Conservation (phyloP, 148 eudicot species). For the Spergularia bocconei region DNA sequence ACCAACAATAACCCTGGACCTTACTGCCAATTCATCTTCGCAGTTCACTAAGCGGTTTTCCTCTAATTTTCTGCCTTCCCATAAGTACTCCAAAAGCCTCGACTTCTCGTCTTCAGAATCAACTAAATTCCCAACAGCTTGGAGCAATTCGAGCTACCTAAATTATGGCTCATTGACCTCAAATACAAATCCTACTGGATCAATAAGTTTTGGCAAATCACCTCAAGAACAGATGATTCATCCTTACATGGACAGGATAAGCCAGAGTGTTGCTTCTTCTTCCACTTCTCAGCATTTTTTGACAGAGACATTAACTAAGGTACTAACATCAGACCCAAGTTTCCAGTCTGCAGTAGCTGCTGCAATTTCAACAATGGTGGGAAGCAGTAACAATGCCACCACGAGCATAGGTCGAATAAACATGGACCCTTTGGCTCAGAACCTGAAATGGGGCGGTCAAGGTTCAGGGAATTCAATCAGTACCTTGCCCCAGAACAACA, state of each 20-base stretch:
- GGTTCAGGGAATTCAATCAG: slow-evolving; percentile 16
- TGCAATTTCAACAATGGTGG: slow-evolving; percentile 67
- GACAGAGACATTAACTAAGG: slow-evolving; percentile 70
- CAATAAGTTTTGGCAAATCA: slow-evolving; percentile 38
- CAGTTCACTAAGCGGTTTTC: slow-evolving; percentile 33
- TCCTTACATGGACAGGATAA: slow-evolving; percentile 26
- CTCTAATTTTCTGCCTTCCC: slow-evolving; percentile 24
- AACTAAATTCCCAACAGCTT: slow-evolving; percentile 35
- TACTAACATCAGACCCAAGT: slow-evolving; percentile 63
- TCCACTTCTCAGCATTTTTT: slow-evolving; percentile 48
- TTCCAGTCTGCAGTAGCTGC: slow-evolving; percentile 69
- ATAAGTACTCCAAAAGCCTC: slow-evolving; percentile 39
- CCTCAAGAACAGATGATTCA: slow-evolving; percentile 31
- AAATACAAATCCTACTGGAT: slow-evolving; percentile 22
- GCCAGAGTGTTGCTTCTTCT: slow-evolving; percentile 30
- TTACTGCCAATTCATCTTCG: slow-evolving; percentile 43
- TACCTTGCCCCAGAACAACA: slow-evolving; percentile 13
- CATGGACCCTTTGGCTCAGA: slow-evolving; percentile 6
- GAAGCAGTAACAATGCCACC: slow-evolving; percentile 23
- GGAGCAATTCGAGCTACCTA: slow-evolving; percentile 39
- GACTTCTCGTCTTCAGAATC: slow-evolving; percentile 53
- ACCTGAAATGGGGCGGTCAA: slow-evolving; percentile 20
- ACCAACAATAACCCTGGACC: slow-evolving; percentile 76
- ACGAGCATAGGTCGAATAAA: not conserved
- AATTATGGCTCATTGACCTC: slow-evolving; percentile 33